Base-by-base conservation (phyloP, 1,284 basidiomycete species). In the Ceraceosorus bombacis region DNA sequence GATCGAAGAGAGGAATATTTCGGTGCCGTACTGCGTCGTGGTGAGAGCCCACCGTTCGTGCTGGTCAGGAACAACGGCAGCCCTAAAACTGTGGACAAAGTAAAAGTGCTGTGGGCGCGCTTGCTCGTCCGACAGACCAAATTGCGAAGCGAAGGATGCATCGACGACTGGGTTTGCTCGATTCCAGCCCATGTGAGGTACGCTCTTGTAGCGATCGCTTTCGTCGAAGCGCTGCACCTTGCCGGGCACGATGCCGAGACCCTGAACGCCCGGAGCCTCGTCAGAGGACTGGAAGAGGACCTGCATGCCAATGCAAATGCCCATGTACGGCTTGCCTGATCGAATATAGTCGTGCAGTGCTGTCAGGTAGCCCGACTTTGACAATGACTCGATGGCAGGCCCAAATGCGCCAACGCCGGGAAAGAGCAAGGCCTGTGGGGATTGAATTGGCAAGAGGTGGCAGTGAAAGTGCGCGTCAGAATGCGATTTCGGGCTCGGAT, bases 401-500 rank as follows among this genome's bases (percentile, higher is more conserved):
- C 88, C 87, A 77, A 97, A 98, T 6, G 91, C 85, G 37, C 95
- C 95, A 50, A 98, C 95, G n/a, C 95, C 95, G 54, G 95, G 95
- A 78, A 99, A 98, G 71, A 99, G 83, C 73, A 99, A 86, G 79
- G 86, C 88, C 94, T 97, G 48, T 6, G 13, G 38, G 8, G 43
- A 2, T 10, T 12, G 12, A 1, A 4, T 6, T 15, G 15, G 49
- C 12, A 51, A 10, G 49, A 6, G 6, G 36, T 54, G 49, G 9
- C 8, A 55, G 5, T 13, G 51, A 13, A 52, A 1, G 4, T 12
- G 53, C 13, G 13, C 43, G 15, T 38, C 52, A 50, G 53, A 27
- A 27, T 27, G 27, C 27, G 27, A 27, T 27, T 27, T 27, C 27
- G 27, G 27, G 27, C 27, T 27, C 27, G 27, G 27, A 3, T 27